Conservation (phyloP, 2,329 filamentous ascomycete genomes). For the Cordyceps militaris region DNA sequence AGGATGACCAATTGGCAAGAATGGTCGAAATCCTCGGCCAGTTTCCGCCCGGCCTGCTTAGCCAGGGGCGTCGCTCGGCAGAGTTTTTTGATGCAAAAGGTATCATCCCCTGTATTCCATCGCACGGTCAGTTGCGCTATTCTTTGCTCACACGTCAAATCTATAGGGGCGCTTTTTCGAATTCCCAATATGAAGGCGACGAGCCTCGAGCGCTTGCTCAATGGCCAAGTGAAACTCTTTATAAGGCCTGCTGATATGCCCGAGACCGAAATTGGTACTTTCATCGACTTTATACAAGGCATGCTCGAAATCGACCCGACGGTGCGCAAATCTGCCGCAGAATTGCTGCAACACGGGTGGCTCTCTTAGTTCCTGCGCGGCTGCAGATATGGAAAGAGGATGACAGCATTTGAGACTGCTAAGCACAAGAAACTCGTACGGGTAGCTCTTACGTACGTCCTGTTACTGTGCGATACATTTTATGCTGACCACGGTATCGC, state of each 20-base stretch:
- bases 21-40: background rate
- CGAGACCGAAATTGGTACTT: background rate
- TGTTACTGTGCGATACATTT: no score
- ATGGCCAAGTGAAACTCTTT: background rate
- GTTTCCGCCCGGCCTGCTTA: background rate
- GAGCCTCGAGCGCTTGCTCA: background rate
- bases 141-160: background rate
- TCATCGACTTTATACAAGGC: background rate
- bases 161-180: background rate
- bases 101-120: background rate
- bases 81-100: slow-evolving; percentile 1
- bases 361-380: background rate
- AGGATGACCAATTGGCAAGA: slow-evolving; percentile 1
- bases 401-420: no score
- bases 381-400: no score
- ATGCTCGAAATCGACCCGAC: slow-evolving; percentile 5
- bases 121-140: background rate
- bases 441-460: no score
- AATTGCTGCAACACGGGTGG: slow-evolving; percentile 1
- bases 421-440: no score
- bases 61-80: background rate
- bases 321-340: background rate
- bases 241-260: background rate
- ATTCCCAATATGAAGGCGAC: background rate
- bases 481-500: no score